These are phyloP conservation scores for Volvox africanus DNA, from an alignment of 139 green algal genomes.

Conservation along the genomic window DNA sequence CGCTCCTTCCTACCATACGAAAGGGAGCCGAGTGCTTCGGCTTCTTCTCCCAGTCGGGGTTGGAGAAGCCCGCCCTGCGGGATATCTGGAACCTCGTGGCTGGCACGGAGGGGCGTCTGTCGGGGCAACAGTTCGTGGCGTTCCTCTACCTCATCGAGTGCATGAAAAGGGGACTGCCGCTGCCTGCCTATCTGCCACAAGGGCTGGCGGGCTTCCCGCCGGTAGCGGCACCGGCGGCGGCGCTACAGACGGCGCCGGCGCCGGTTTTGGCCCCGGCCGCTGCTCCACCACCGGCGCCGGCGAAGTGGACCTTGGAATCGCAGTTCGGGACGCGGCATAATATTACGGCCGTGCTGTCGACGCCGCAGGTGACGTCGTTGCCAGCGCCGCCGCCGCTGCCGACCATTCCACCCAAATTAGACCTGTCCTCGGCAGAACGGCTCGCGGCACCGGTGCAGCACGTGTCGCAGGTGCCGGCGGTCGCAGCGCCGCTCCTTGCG, in stretches of 20 bases:
- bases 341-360: constrained; percentile 31
- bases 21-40: constrained; percentile 87
- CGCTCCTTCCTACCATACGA: neutral
- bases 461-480: constrained; percentile 26
- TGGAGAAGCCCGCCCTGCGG: constrained; percentile 80
- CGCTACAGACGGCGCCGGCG: neutral
- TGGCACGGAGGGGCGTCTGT: constrained; percentile 72
- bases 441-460: neutral
- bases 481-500: neutral
- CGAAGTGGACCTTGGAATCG: constrained; percentile 54
- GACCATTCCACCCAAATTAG: neutral
- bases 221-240: constrained; percentile 12
- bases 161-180: constrained; percentile 49
- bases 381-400: constrained; percentile 30
- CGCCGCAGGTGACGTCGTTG: constrained; percentile 5
- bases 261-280: neutral
- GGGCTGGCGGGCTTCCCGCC: constrained; percentile 59
- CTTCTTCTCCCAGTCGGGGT: constrained; percentile 83
- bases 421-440: neutral
- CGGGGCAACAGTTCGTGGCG: constrained; percentile 76
- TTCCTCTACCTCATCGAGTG: constrained; percentile 88
- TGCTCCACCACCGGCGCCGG: neutral
- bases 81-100: constrained; percentile 77
- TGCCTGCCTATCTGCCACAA: constrained; percentile 56
- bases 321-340: constrained; percentile 57